Evolutionary conservation across 2,329 filamentous ascomycete genomes (phyloP), one percentile per base, ranked within the genome.

Genomic region (Diaporthe ampelina): DNA sequence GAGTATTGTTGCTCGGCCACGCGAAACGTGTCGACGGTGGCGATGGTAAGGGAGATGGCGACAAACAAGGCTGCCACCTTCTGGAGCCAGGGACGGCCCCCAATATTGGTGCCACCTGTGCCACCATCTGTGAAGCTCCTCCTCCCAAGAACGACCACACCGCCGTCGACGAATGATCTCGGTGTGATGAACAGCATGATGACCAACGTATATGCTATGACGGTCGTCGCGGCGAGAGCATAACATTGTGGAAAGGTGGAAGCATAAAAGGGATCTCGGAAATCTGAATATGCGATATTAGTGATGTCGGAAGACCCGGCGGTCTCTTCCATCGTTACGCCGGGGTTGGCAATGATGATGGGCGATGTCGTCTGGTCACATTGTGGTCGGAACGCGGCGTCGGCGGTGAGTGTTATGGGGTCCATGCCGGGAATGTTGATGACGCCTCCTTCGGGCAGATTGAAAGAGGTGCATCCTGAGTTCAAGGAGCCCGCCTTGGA

Each of bases 181-280:
- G 96, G 96, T 0, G 95, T 97, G 79, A 98, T 95, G 81, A 98
- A 91, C 50, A 98, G 91, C 90, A 98, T 97, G 76, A 98, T 94
- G 78, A 98, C 93, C 61, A 98, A 91, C 81, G 97, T 93, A 84
- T 97, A 98, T 65, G 95, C 93, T 67, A 97, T 93, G 72, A 98
- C 93, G 0, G 95, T 98, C 24, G 95, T 95, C 21, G 95, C 94
- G 73, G 95, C 95, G 71, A 98, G 93, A 59, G 95, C 95, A 81
- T 98, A 99, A 79, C 94, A 93, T 83, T 97, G 95, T 19, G 97
- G 96, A 58, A 97, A 96, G 26, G 94, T 95, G 50, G 95, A 98
- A 72, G 95, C 93, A 83, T 97, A 98, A 83, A 99, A 99, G 11
- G 95, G 95, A 79, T 97, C 94, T 76, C 91, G 89, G 72, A 94